Evolutionary conservation across 192 early-diverging fungal genomes (phyloP).

Genomic region (Chytriomyces sp.): DNA sequence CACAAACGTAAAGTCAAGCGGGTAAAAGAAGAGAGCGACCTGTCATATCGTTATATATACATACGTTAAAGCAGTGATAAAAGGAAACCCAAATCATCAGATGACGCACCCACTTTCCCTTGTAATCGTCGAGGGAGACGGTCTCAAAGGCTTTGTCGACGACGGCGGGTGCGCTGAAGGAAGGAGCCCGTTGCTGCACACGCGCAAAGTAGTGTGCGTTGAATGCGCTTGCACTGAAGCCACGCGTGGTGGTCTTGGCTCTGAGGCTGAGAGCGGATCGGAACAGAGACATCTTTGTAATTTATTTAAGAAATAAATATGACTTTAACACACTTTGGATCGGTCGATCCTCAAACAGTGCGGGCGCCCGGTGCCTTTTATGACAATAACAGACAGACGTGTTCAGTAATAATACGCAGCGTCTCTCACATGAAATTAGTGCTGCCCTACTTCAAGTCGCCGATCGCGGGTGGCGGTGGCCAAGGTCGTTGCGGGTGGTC

Average conservation of each 20-base stretch:
- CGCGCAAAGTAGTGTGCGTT: constrained; percentile 32
- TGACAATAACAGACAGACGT: no score
- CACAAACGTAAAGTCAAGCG: constrained; percentile 54
- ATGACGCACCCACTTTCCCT: constrained; percentile 51
- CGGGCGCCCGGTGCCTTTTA: no score
- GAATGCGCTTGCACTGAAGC: constrained; percentile 15
- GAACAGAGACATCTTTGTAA: no score
- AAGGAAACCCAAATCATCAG: not conserved
- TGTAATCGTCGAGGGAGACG: constrained; percentile 55
- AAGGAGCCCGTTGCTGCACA: constrained; percentile 41
- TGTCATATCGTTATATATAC: constrained; percentile 38
- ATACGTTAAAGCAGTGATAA: not conserved
- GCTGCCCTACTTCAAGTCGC: no score
- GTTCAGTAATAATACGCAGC: no score
- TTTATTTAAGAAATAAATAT: no score
- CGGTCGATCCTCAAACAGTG: no score
- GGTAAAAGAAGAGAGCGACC: constrained; percentile 37
- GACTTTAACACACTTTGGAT: no score
- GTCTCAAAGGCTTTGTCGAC: constrained; percentile 52
- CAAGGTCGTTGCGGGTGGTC: no score
- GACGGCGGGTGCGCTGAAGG: constrained; percentile 50
- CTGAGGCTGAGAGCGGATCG: no score
- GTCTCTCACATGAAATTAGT: no score
- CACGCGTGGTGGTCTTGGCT: not conserved
- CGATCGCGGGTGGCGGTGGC: no score